Base-by-base conservation (phyloP, 148 eudicot species). In the Cornus controversa region DNA sequence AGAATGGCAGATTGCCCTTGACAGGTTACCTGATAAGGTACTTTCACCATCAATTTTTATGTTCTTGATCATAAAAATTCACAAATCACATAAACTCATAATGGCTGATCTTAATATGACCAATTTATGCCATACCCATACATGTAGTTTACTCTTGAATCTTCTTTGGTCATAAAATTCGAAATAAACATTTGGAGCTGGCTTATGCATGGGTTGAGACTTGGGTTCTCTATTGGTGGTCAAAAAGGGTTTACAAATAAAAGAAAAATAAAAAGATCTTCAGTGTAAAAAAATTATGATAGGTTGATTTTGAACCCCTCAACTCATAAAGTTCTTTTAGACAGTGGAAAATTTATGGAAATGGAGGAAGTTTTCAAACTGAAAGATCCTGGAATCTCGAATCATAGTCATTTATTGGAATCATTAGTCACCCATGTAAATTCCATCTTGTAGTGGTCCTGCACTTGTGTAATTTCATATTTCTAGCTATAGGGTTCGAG, bases 11-110 rank as follows among this genome's bases (percentile, higher is more conserved):
- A 77, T 74, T 78, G 88, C 91, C 69, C 87, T 91, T 75, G 92
- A 87, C 70, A 86, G 80, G 70, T 85, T 90, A 29, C 92, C 98
- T 5, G 92, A 90, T 71, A 86, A 91, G 93, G 97, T 93, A 87
- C 53, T 65, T 29, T 67, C 65, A 1, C 11, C 4, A 31, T 31
- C 34, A 31, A 31, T 1, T 22, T 16, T 28, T 0, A 29, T 72
- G 37, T 27, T 15, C 26, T 53, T 16, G 18, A 54, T 69, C 18
- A 2, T 58, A 10, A 16, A 57, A 57, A 42, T 64, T 16, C 24
- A 70, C 20, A 8, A 5, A 75, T 25, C 5, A 42, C n/a, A 47
- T 65, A 37, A 58, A 23, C 28, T 40, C 78, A 23, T 4, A 34
- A 23, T 71, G 57, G 57, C 37, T 25, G 27, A 16, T 24, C 0